Base-by-base conservation (phyloP, 371 early-diverging fungal genomes). In the Funneliformis caledonium region DNA sequence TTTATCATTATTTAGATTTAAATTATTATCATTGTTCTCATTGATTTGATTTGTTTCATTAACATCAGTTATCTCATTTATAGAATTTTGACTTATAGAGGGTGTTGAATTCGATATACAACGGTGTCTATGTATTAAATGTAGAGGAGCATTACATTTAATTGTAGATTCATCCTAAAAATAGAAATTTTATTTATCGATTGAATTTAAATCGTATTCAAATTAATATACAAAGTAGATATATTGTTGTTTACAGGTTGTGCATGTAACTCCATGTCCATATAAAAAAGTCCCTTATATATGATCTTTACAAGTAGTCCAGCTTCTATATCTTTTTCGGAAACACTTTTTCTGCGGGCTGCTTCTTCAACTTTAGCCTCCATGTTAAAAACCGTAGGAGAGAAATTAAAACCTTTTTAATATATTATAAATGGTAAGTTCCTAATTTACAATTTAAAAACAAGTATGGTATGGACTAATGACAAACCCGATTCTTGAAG, bases 321-420 rank as follows among this genome's bases (percentile, higher is more conserved):
- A 56, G 56, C 19, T 56, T 56, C 56, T 56, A 56, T 19, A 7
- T 56, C 56, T 56, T 56, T 56, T 56, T 56, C 56, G 7, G 56
- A 16, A 56, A 56, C 16, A 56, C 19, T 19, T 19, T 56, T 56
- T 56, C 19, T 56, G 56, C 6, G 56, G 56, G 56, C 56, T 16
- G 56, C 56, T 56, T 56, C 56, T 56, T 56, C 56, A 56, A 56
- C 56, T 19, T 56, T 56, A 56, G 56, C 56, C 56, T 56, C 56
- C 56, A 56, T 56, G 56, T 56, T 56, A 56, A 56, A 56, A 19
- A 56, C 56, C 16, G 56, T 19, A 56, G 56, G 56, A 7, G 56
- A 56, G 56, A 56, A 56, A 19, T 56, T 56, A 56, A 56, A 56
- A 19, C 56, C 56, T 56, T 19, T 16, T 5, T 19, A 19, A 19